Evolutionary conservation across 2,329 filamentous ascomycete species (phyloP).

Genomic region (Dothiorella sarmentorum): DNA sequence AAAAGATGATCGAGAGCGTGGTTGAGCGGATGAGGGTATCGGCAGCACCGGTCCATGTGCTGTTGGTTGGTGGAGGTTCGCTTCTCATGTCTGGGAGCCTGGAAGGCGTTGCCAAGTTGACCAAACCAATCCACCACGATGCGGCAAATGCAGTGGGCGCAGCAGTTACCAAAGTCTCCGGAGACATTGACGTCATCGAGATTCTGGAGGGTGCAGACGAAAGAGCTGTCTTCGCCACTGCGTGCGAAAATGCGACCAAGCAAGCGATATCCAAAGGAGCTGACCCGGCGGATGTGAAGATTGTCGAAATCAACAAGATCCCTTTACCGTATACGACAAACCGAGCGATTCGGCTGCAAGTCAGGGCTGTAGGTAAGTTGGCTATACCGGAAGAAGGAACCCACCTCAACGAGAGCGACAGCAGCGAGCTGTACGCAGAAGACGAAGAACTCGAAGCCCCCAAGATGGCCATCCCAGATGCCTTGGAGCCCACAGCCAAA

Average conservation of each 20-base stretch:
- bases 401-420: not conserved
- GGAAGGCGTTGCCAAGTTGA: slow-evolving; percentile 49
- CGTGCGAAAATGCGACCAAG: slow-evolving; percentile 27
- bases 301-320: slow-evolving; percentile 33
- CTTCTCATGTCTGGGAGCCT: slow-evolving; percentile 50
- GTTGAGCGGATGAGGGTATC: slow-evolving; percentile 58
- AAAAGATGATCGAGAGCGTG: slow-evolving; percentile 48
- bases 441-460: slow-evolving; percentile 24
- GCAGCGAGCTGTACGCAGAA: slow-evolving; percentile 14
- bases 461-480: not conserved
- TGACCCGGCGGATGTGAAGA: slow-evolving; percentile 37
- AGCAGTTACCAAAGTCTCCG: slow-evolving; percentile 55
- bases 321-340: slow-evolving; percentile 21
- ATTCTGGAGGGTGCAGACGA: slow-evolving; percentile 43
- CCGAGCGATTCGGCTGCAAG: slow-evolving; percentile 21
- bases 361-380: slow-evolving; percentile 7
- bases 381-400: not conserved
- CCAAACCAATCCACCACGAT: slow-evolving; percentile 51
- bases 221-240: slow-evolving; percentile 21
- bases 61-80: slow-evolving; percentile 58
- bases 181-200: slow-evolving; percentile 50
- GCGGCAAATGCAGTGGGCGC: slow-evolving; percentile 61
- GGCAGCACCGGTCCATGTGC: slow-evolving; percentile 49
- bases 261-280: slow-evolving; percentile 34
- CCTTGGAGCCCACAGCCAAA: too few species aligned